Base-by-base conservation (phyloP, 192 early-diverging fungal genomes). In the Linnemannia schmuckeri region DNA sequence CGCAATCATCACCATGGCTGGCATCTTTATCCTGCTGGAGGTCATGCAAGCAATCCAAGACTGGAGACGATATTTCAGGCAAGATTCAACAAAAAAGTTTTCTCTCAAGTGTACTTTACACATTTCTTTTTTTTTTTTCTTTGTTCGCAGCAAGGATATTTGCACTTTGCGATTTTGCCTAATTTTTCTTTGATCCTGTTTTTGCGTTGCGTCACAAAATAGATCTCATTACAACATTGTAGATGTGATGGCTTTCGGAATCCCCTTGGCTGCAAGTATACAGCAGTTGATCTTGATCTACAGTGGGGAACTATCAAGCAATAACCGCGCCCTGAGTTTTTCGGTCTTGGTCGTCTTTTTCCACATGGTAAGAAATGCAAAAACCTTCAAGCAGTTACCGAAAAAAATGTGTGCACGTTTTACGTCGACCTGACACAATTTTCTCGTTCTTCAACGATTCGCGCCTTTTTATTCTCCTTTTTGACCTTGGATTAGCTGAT, bases 221-320 rank as follows among this genome's bases (percentile, higher is more conserved):
- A 81, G 75, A 46, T 82, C 81, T 8, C n/a, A 38, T 44, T 82
- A 77, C 69, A 82, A 77, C 30, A 4, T 76, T 20, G 40, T 77
- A 40, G 81, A 82, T 38, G 12, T 73, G 27, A 3, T 77, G 33
- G 70, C 75, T 5, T 82, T 72, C 27, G 30, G 13, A 4, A 1
- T 82, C 4, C 81, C 81, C 10, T 17, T 76, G n/a, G 27, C 20
- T 40, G 81, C 81, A 12, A 68, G 75, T 30, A 63, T 73, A 41
- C 27, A 77, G 46, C 81, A 69, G 17, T 20, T 84, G 5, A 12
- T 74, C 3, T 52, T 82, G 8, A 47, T 69, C 40, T 20, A 30
- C 4, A 27, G n/a, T 15, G 52, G 42, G 1, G 55, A 73, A 8
- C 40, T 8, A 0, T 12, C n/a, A 3, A 66, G 68, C 1, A 75